Evolutionary conservation across 441 rosid genomes (phyloP).

Genomic region (Mallotus japonicus): DNA sequence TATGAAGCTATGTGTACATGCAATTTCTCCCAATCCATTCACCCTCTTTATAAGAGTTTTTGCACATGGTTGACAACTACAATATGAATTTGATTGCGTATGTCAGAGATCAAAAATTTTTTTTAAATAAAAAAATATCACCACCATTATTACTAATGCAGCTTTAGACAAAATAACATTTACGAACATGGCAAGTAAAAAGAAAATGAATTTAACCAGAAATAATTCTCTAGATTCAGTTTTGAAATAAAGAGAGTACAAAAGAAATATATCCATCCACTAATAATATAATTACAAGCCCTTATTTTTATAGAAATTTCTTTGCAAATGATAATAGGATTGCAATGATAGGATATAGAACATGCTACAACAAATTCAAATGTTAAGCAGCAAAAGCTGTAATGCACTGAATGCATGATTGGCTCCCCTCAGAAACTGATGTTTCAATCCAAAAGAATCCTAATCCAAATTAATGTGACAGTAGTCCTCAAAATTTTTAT

Average conservation of each 20-base stretch:
- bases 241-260: background rate
- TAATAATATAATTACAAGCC: no score
- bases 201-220: no score
- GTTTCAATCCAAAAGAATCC: background rate
- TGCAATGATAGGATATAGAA: no score
- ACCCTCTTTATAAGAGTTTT: constrained; percentile 70
- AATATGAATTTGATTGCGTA: constrained; percentile 15
- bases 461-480: background rate
- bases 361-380: background rate
- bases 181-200: no score
- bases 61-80: constrained; percentile 91
- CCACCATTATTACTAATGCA: no score
- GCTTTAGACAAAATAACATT: no score
- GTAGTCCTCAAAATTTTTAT: no score
- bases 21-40: constrained; percentile 87
- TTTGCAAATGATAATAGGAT: background rate
- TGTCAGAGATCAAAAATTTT: background rate
- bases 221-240: background rate
- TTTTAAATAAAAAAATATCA: background rate
- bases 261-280: background rate
- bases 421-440: background rate
- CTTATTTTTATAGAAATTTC: background rate
- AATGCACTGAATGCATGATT: background rate
- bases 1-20: constrained; percentile 84
- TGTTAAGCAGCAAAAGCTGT: background rate